Evolutionary conservation across 2,329 filamentous ascomycete genomes (phyloP).

Genomic region (Colletotrichum sp.): DNA sequence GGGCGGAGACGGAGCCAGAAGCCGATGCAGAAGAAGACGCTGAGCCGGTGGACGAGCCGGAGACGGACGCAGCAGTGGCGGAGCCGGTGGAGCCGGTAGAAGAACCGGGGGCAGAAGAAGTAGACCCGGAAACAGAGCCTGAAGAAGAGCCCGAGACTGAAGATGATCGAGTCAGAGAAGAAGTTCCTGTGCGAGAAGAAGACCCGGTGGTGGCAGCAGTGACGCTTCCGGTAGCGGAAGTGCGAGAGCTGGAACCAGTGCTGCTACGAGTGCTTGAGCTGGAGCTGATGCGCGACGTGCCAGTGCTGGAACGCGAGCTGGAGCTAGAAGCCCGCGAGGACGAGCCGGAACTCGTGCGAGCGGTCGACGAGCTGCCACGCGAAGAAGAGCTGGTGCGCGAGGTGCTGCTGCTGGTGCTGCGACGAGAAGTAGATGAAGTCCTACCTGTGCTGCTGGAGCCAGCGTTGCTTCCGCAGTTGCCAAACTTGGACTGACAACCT

Average conservation of each 20-base stretch:
- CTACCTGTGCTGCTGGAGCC: neutral
- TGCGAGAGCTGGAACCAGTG: neutral
- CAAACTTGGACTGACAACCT: slow-evolving; percentile 22
- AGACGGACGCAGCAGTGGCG: neutral
- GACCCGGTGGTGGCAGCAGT: neutral
- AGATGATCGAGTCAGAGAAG: neutral
- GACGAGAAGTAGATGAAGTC: neutral
- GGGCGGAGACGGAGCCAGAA: neutral
- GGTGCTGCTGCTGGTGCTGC: neutral
- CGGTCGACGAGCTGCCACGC: neutral
- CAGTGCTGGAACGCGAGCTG: neutral
- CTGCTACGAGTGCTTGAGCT: neutral
- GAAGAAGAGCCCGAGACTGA: neutral
- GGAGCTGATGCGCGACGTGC: neutral
- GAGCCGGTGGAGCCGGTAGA: neutral
- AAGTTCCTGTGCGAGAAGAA: neutral
- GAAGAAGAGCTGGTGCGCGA: neutral
- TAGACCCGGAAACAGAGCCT: neutral
- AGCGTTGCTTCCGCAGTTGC: slow-evolving; percentile 8
- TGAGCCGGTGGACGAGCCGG: neutral
- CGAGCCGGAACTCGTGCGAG: neutral
- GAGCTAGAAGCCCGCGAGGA: neutral
- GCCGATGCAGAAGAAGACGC: neutral
- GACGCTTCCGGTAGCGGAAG: neutral
- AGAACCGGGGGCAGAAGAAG: neutral